Percentiles rank a stretch among this genome's conserved stretches.
Conservation (phyloP, 768 basidiomycete species). For the Dentipellis sp. region DNA sequence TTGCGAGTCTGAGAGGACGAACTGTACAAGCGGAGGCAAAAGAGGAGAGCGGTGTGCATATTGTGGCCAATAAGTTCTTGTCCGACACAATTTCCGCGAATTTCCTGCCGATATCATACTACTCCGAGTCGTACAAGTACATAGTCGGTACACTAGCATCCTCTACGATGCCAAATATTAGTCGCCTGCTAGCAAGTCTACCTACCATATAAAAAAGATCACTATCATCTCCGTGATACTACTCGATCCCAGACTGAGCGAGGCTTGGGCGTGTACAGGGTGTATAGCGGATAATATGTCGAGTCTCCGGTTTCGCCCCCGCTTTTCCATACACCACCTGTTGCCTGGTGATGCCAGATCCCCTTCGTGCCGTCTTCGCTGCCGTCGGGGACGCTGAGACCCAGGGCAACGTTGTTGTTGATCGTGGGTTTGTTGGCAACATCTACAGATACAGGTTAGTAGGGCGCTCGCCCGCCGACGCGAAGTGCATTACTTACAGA, state of each 20-base stretch:
- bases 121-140: too few relatives aligned
- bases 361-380: background rate
- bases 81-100: too few relatives aligned
- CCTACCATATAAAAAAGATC: background rate
- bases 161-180: too few relatives aligned
- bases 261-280: background rate
- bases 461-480: too few relatives aligned
- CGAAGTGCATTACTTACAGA: background rate
- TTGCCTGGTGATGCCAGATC: background rate
- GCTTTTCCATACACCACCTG: background rate
- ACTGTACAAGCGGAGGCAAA: too few relatives aligned
- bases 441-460: background rate
- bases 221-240: background rate
- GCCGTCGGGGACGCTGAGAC: background rate
- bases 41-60: too few relatives aligned
- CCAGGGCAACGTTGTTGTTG: background rate
- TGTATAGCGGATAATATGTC: background rate
- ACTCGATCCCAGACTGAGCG: background rate
- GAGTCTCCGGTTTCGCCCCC: background rate
- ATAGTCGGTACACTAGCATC: too few relatives aligned
- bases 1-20: too few relatives aligned
- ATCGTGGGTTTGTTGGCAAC: background rate
- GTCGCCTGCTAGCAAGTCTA: too few relatives aligned
- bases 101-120: too few relatives aligned
- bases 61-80: too few relatives aligned